Base-by-base conservation (phyloP, 192 early-diverging fungal species). In the Coemansia sp. region DNA sequence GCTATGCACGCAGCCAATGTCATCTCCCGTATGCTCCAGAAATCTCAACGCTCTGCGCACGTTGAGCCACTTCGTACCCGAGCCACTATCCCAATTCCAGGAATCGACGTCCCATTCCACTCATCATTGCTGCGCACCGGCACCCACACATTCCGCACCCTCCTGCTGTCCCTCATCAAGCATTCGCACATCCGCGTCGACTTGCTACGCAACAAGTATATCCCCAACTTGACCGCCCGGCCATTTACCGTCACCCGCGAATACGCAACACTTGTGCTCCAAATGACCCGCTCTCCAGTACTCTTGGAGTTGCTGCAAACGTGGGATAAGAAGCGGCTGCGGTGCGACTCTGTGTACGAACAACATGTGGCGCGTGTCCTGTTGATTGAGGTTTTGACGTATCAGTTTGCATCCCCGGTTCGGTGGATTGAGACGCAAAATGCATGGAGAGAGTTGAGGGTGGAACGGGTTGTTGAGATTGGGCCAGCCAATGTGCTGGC, bases 391-490 rank as follows among this genome's bases (percentile, higher is more conserved):
- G 71, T 95, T 51, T 83, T 97, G 6, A 88, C 90, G 26, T 90
- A 94, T 74, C 95, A 97, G 82, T 95, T 97, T 63, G 92, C 93
- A 6, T 91, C 89, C 21, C 89, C 95, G 25, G 95, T 97, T 51
- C 86, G 92, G 68, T 97, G 95, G 95, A 95, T 97, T 70, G 95
- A 96, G 75, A 97, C 93, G 18, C 95, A 97, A 78, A 92, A 96
- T 58, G 81, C 83, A 26, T 26, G 25, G 25, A 26, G 85, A 72
- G 81, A 89, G 57, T 86, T 84, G 69, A 79, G 86, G 17, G 84
- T 96, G 42, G 86, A 88, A 58, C 86, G 95, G 36, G 62, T 95
- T 56, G 90, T 97, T 47, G 95, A 97, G 68, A 83, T 95, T 24
- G 93, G 95, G 31, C 93, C 95, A 7, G 83, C 84, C 64, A 88